Evolutionary conservation across 2,329 filamentous ascomycete species (phyloP), one percentile per base, ranked within the genome.

Genomic region (Arthroderma sp.): DNA sequence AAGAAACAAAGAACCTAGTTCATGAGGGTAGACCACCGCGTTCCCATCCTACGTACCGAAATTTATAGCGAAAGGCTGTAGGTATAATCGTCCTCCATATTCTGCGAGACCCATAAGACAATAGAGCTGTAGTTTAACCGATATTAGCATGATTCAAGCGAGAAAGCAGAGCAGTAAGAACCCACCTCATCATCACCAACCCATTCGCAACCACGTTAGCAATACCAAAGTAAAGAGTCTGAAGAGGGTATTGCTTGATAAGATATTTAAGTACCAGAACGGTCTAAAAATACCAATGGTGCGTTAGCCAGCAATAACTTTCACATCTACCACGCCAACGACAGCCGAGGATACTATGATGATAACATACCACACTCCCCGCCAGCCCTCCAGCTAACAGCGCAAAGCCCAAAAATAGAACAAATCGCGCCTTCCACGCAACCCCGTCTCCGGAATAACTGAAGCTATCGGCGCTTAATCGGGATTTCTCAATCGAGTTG

Each of bases 41-140:
- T 22, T 22, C 15, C 15, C 15, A 22, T 22, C 15, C 15, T 3
- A 22, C 3, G 15, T 22, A 22, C 15, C 15, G 15, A 22, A 22
- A 22, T 22, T 22, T 22, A 22, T 22, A 22, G 15, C 1, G 15
- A 1, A 49, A 83, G 64, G 55, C 77, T 81, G 61, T 83, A 83
- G 29, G 78, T 81, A 59, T 82, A 83, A 55, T 82, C 79, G 54
- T 83, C 79, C 60, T 83, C 80, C 65, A 83, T 81, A 55, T 82
- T 83, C 68, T 83, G 80, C 42, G 76, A 78, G 29, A 83, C 70
- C 79, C 79, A 83, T 31, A 83, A 70, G 33, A 81, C 74, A 40
- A 76, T 68, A 28, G 76, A 77, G 57, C 78, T 81, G 53, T 11
- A 47, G 37, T 7, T 34, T 30, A 40, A 39, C 28, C 32, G 3